Conservation (phyloP, 208 protist species). For the Balamuthia mandrillaris region DNA sequence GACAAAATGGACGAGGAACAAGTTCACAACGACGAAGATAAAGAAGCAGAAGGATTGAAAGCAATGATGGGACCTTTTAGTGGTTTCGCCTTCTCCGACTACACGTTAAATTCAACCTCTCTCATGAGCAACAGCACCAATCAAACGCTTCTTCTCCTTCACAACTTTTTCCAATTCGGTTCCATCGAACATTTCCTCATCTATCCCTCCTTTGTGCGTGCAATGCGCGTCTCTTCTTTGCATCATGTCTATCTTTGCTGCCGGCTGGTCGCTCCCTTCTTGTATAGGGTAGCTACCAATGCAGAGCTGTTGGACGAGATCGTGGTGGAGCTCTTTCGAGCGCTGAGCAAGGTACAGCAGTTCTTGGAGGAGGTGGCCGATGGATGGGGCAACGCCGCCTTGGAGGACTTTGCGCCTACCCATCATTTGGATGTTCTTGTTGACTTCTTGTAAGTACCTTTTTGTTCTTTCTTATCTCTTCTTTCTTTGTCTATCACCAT, state of each 20-base stretch:
- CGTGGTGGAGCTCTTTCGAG: background rate
- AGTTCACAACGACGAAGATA: too few relatives aligned
- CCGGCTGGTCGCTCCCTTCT: constrained; percentile 3
- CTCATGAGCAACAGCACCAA: background rate
- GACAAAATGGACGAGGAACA: too few relatives aligned
- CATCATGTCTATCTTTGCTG: background rate
- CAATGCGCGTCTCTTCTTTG: background rate
- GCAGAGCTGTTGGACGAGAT: background rate
- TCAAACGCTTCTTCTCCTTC: background rate
- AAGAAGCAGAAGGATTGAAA: too few relatives aligned
- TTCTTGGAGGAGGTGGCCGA: too few relatives aligned
- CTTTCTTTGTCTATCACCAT: too few relatives aligned
- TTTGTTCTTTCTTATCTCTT: too few relatives aligned
- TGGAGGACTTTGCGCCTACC: too few relatives aligned
- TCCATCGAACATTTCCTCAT: background rate
- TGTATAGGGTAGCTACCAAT: background rate
- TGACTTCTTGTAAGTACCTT: too few relatives aligned
- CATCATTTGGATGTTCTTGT: too few relatives aligned
- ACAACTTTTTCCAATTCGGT: constrained; percentile 6
- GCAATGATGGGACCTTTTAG: background rate
- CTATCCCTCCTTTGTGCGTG: background rate
- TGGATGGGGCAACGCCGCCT: too few relatives aligned
- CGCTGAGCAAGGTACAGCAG: too few relatives aligned
- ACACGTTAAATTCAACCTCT: background rate
- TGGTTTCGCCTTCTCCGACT: background rate